A percentile compares a stretch with the other conserved stretches of the same genome.
These are phyloP conservation scores for Metroxylon sagu DNA, from an alignment of 176 grass and related monocot species.

Conservation along the genomic window DNA sequence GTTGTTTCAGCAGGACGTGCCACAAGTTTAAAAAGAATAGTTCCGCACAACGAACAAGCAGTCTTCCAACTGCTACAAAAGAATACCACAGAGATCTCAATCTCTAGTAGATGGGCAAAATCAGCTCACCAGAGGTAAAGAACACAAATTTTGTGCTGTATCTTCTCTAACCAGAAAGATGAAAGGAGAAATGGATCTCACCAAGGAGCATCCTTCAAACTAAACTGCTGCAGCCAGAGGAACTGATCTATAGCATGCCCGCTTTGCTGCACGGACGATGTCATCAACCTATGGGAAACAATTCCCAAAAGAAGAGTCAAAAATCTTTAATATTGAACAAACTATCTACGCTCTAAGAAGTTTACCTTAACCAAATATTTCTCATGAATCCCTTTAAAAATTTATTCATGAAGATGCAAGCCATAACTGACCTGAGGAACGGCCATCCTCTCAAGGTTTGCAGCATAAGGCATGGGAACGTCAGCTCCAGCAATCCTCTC, in stretches of 20 bases:
- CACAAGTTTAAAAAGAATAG: no score
- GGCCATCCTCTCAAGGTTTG: conserved; percentile 91
- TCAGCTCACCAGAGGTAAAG: no score
- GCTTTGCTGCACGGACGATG: conserved; percentile 80
- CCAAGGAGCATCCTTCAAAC: background rate
- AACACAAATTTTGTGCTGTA: no score
- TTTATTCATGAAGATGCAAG: background rate
- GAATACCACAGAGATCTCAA: no score
- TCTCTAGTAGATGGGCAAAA: no score
- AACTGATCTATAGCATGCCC: conserved; percentile 67
- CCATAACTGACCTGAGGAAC: conserved; percentile 65
- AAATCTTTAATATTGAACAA: no score
- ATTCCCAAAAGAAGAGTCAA: background rate
- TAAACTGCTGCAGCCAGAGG: conserved; percentile 71
- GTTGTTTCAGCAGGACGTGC: no score
- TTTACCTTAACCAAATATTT: no score
- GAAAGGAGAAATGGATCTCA: conserved; percentile 1
- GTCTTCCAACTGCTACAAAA: no score
- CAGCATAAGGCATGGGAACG: conserved; percentile 89
- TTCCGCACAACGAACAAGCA: no score
- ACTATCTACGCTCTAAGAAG: no score
- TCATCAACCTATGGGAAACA: conserved; percentile 59
- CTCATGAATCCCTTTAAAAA: no score
- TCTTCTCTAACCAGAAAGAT: background rate
- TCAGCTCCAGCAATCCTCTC: conserved; percentile 88